A percentile compares a stretch with the other conserved stretches of the same genome.
These are phyloP conservation scores for Candida koratica DNA, from an alignment of 805 yeast species.

Conservation along the genomic window DNA sequence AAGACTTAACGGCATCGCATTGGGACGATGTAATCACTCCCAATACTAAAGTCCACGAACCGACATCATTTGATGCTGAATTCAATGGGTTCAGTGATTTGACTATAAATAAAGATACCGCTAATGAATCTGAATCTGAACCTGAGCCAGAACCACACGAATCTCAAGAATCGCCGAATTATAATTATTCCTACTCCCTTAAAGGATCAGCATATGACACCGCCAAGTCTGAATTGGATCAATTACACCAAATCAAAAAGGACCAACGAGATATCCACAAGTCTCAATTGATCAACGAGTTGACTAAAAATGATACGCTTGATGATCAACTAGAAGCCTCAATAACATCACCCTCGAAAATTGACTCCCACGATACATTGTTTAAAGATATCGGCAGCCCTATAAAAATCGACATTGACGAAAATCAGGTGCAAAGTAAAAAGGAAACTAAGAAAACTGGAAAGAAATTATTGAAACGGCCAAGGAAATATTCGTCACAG, in stretches of 20 bases:
- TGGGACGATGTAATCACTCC: conserved; percentile 59
- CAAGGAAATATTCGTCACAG: conserved; percentile 27
- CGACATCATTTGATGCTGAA: conserved; percentile 12
- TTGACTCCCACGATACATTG: conserved; percentile 23
- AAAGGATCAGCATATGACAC: conserved; percentile 12
- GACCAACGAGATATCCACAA: conserved; percentile 31
- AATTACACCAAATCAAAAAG: conserved; percentile 29
- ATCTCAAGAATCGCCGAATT: neutral
- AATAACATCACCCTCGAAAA: conserved; percentile 22
- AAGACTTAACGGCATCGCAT: conserved; percentile 48
- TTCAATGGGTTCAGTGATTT: conserved; percentile 20
- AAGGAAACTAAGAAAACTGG: conserved; percentile 9
- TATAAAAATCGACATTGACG: conserved; percentile 3
- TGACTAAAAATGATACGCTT: conserved; percentile 36
- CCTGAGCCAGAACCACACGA: neutral
- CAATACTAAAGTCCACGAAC: conserved; percentile 17
- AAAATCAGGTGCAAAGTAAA: conserved; percentile 1
- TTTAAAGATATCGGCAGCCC: conserved; percentile 26
- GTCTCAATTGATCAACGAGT: conserved; percentile 36
- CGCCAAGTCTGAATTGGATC: conserved; percentile 19
- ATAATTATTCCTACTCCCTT: neutral
- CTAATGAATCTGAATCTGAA: conserved; percentile 6
- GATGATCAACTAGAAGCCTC: conserved; percentile 34
- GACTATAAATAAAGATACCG: conserved; percentile 15
- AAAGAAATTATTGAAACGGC: conserved; percentile 28